These are phyloP conservation scores for Corymbia citriodora DNA, from an alignment of 441 rosid species.

Conservation along the genomic window DNA sequence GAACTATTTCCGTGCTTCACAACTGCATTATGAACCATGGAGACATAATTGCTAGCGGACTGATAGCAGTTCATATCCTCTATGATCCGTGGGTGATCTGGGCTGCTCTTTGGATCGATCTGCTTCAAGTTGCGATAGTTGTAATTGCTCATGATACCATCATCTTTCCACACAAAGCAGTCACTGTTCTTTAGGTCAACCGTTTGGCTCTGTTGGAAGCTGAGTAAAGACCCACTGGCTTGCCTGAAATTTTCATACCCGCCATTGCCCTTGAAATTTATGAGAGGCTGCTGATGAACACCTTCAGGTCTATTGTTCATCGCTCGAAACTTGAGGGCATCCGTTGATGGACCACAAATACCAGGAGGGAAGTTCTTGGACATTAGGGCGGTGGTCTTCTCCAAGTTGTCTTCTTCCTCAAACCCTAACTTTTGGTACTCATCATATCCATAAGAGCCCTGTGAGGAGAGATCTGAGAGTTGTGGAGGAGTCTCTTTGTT, in stretches of 20 bases:
- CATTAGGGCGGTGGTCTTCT: constrained; percentile 19
- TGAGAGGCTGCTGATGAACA: constrained; percentile 37
- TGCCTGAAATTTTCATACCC: constrained; percentile 16
- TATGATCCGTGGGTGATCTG: constrained; percentile 21
- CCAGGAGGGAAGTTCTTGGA: constrained; percentile 32
- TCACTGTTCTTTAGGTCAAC: constrained; percentile 9
- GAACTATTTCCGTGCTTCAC: constrained; percentile 18
- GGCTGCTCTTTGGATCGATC: constrained; percentile 21
- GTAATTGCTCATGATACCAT: not conserved
- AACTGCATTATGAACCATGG: constrained; percentile 8
- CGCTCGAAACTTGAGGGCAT: not conserved
- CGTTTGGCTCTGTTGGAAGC: constrained; percentile 45
- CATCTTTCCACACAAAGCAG: constrained; percentile 32
- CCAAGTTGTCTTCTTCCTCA: constrained; percentile 25
- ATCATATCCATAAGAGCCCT: constrained; percentile 20
- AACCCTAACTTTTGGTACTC: constrained; percentile 1
- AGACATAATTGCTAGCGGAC: constrained; percentile 27
- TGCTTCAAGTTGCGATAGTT: constrained; percentile 24
- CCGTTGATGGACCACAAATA: not conserved
- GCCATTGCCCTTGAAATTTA: constrained; percentile 34
- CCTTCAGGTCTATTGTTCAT: constrained; percentile 23
- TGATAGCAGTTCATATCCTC: constrained; percentile 32
- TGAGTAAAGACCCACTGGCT: constrained; percentile 52
- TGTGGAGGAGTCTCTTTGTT: constrained; percentile 8
- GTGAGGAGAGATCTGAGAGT: constrained; percentile 28